Conservation (phyloP, 768 basidiomycete species). For the Mycena alexandri region DNA sequence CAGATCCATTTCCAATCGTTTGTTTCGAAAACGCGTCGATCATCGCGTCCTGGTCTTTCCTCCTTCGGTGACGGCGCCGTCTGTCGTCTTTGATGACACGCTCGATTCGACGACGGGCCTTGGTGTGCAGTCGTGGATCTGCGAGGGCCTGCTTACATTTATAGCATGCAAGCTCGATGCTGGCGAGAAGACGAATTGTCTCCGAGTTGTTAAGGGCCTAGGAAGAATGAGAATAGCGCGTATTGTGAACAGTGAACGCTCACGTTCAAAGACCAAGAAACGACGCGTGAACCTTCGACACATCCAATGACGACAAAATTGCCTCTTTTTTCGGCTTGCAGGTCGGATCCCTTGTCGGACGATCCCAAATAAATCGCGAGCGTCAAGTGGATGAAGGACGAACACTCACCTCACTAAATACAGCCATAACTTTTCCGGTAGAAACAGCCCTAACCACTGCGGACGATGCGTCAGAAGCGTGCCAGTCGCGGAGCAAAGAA, state of each 20-base stretch:
- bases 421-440: slow-evolving; percentile 75
- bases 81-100: slow-evolving; percentile 89
- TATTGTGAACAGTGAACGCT: slow-evolving; percentile 40
- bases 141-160: slow-evolving; percentile 75
- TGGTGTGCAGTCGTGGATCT: slow-evolving; percentile 76
- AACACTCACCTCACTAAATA: slow-evolving; percentile 75
- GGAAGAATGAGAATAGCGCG: slow-evolving; percentile 26
- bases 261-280: slow-evolving; percentile 91
- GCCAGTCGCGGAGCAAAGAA: slow-evolving; percentile 14
- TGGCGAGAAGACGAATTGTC: slow-evolving; percentile 83
- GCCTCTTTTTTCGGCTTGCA: slow-evolving; percentile 89
- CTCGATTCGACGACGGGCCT: slow-evolving; percentile 78
- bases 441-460: slow-evolving; percentile 74
- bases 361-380: slow-evolving; percentile 3
- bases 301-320: slow-evolving; percentile 90
- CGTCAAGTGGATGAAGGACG: slow-evolving; percentile 2
- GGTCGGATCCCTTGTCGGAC: slow-evolving; percentile 65
- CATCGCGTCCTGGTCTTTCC: slow-evolving; percentile 88
- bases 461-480: slow-evolving; percentile 24
- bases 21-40: slow-evolving; percentile 81
- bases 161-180: slow-evolving; percentile 88
- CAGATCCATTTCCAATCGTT: slow-evolving; percentile 52
- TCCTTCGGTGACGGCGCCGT: slow-evolving; percentile 81
- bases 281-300: slow-evolving; percentile 74
- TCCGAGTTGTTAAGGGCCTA: slow-evolving; percentile 88